Conservation (phyloP, 116 monocot genomes). For the Phalaenopsis hybrid region DNA sequence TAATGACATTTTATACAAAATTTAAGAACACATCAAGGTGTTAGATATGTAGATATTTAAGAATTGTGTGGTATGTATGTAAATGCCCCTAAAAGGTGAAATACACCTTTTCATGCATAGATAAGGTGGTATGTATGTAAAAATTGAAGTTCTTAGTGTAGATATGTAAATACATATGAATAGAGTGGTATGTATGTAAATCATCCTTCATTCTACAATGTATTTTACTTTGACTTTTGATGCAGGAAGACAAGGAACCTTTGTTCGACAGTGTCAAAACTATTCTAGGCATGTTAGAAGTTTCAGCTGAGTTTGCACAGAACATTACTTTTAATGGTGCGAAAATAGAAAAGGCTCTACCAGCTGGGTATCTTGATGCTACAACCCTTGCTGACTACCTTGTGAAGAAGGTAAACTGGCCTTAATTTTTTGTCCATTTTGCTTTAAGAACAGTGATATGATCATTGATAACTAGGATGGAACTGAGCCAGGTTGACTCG, state of each 20-base stretch:
- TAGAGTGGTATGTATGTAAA: no score
- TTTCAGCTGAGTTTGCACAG: conserved; percentile 80
- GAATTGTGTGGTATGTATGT: no score
- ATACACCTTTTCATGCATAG: no score
- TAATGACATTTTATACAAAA: no score
- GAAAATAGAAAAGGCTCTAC: conserved; percentile 64
- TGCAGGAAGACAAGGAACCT: conserved; percentile 96
- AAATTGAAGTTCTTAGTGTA: no score
- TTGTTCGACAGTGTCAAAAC: conserved; percentile 90
- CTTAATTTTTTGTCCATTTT: not conserved
- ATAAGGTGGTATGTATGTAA: no score
- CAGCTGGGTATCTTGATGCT: conserved; percentile 93
- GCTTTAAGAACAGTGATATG: not conserved
- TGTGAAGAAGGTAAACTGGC: conserved; percentile 76
- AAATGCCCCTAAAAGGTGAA: no score
- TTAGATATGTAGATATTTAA: no score
- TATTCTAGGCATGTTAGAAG: conserved; percentile 79
- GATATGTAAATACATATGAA: no score
- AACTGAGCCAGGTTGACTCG: no score
- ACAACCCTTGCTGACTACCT: conserved; percentile 98
- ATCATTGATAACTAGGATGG: not conserved
- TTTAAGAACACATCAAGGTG: no score
- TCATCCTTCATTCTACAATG: not conserved
- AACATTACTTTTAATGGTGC: conserved; percentile 66
- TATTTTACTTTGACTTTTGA: conserved; percentile 2